Conservation (phyloP, 768 basidiomycete genomes). For the Naganishia friedmannii region DNA sequence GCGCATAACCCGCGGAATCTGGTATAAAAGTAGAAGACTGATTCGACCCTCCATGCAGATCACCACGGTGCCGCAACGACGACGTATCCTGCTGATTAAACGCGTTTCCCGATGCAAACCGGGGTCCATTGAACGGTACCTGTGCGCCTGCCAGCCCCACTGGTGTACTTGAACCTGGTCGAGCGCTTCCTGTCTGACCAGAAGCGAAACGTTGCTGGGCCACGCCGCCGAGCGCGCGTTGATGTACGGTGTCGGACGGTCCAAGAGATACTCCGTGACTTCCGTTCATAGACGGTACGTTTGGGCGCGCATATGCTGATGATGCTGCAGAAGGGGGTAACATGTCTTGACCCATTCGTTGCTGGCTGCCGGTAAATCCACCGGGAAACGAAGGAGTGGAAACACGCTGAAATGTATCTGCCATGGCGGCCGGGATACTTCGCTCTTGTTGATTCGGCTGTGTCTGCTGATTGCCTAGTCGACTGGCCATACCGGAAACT, state of each 20-base stretch:
- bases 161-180: background rate
- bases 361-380: background rate
- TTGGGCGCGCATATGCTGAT: background rate
- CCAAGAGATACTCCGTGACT: background rate
- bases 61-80: background rate
- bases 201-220: background rate
- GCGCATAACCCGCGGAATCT: background rate
- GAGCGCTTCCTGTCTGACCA: background rate
- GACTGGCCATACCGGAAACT: background rate
- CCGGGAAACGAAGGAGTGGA: constrained; percentile 11
- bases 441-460: background rate
- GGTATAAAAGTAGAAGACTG: background rate
- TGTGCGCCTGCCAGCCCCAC: background rate
- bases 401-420: background rate
- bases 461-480: background rate
- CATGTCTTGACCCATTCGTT: background rate
- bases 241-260: background rate
- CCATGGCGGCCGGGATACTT: background rate
- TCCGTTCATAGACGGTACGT: background rate
- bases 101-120: background rate
- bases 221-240: background rate
- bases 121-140: background rate
- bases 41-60: background rate
- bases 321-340: background rate
- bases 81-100: background rate